These are phyloP conservation scores for Salvia sclarea DNA, from an alignment of 305 asterid genomes.

Conservation along the genomic window DNA sequence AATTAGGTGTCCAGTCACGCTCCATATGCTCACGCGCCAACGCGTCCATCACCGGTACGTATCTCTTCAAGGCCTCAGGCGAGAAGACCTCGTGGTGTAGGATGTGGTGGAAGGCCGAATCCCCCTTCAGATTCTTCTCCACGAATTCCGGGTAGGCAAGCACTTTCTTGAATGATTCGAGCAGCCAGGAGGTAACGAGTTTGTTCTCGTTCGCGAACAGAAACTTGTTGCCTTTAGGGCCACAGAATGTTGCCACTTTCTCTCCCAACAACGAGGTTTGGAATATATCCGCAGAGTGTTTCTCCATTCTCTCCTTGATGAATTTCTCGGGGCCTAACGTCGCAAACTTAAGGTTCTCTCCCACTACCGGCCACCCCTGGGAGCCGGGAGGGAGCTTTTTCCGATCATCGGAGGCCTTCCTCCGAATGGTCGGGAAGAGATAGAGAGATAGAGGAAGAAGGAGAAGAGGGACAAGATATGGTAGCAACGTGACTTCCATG, in stretches of 20 bases:
- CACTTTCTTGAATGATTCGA: constrained; percentile 36
- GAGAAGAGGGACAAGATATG: constrained; percentile 32
- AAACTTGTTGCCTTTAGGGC: constrained; percentile 48
- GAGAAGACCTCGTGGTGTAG: constrained; percentile 45
- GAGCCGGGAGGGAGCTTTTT: constrained; percentile 41
- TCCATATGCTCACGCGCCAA: constrained; percentile 49
- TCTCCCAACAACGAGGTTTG: constrained; percentile 45
- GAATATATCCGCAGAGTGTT: constrained; percentile 39
- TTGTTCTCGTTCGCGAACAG: constrained; percentile 47
- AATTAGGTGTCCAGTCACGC: constrained; percentile 33
- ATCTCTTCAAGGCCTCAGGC: constrained; percentile 45
- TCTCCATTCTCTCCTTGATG: constrained; percentile 40
- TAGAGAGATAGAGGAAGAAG: constrained; percentile 40
- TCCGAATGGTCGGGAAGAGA: constrained; percentile 13
- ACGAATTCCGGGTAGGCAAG: constrained; percentile 30
- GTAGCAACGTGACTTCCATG: constrained; percentile 34
- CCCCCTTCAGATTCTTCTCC: constrained; percentile 31
- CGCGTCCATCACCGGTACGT: constrained; percentile 45
- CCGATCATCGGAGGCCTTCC: not conserved
- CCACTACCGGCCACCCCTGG: constrained; percentile 44
- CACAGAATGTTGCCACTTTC: constrained; percentile 42
- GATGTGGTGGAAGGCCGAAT: constrained; percentile 36
- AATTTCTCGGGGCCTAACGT: constrained; percentile 34
- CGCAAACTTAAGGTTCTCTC: constrained; percentile 41
- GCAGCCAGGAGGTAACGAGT: constrained; percentile 40